Conservation (phyloP, 495 filamentous ascomycete species). For the Pseudomonodictys pantanalensis region DNA sequence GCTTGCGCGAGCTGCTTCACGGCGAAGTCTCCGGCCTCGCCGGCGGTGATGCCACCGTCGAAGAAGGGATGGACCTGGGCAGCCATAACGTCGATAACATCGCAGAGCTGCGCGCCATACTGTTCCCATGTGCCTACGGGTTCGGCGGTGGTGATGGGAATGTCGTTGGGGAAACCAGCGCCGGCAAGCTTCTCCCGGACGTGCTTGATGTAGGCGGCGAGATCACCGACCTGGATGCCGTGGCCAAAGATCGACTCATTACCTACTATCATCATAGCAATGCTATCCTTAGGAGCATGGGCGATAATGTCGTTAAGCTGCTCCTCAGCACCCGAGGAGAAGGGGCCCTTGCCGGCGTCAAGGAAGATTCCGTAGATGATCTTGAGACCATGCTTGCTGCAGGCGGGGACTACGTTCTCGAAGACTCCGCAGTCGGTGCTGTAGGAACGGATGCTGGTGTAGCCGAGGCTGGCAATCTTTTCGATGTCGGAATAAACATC, state of each 20-base stretch:
- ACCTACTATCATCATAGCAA: conserved; percentile 78
- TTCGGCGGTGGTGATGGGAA: conserved; percentile 81
- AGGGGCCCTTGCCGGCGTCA: conserved; percentile 38
- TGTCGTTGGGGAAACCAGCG: conserved; percentile 69
- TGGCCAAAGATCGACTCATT: conserved; percentile 88
- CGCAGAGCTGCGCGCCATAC: conserved; percentile 61
- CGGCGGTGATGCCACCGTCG: conserved; percentile 62
- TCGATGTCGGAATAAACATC: conserved; percentile 65
- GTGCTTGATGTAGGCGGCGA: conserved; percentile 65
- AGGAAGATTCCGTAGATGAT: conserved; percentile 88
- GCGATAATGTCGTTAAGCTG: conserved; percentile 70
- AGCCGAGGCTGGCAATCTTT: conserved; percentile 67
- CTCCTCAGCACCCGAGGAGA: conserved; percentile 41
- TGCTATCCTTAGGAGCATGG: conserved; percentile 50
- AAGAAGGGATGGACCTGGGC: conserved; percentile 93
- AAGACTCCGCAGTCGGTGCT: conserved; percentile 85
- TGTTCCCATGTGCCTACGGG: conserved; percentile 66
- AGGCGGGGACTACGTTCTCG: conserved; percentile 65
- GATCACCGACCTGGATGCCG: conserved; percentile 54
- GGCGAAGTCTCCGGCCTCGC: conserved; percentile 71
- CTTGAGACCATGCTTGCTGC: conserved; percentile 59
- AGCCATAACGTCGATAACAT: conserved; percentile 70
- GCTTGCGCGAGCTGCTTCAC: conserved; percentile 62
- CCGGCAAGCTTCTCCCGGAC: conserved; percentile 42
- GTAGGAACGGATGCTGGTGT: conserved; percentile 83